A percentile compares a stretch with the other conserved stretches of the same genome.
Evolutionary conservation across 1,284 basidiomycete species (phyloP).

Genomic region (Trichosporon sp.): DNA sequence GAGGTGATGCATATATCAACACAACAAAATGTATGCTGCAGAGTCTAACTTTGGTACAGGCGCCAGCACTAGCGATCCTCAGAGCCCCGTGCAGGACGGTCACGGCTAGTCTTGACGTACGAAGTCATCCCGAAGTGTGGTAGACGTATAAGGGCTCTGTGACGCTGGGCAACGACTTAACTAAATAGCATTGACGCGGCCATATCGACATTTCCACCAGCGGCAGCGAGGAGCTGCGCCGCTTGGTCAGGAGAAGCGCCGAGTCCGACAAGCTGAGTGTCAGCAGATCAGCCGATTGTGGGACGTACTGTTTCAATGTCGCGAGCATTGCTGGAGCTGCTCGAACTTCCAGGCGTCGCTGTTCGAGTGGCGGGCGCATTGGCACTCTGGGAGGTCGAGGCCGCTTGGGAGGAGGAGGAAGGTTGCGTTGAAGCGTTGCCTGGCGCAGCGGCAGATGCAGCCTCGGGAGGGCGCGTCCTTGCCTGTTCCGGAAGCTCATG

Average conservation of each 20-base stretch:
- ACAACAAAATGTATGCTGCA: too few species aligned
- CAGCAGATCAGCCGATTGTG: not conserved
- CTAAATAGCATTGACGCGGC: conserved; percentile 83
- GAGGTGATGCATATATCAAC: too few species aligned
- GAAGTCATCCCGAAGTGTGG: too few species aligned
- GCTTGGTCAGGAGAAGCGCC: conserved; percentile 73
- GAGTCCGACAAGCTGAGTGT: conserved; percentile 46
- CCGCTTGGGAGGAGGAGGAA: not conserved
- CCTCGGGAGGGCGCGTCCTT: conserved; percentile 36
- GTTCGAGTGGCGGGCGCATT: not conserved
- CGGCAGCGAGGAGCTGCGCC: conserved; percentile 66
- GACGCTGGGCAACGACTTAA: conserved; percentile 6
- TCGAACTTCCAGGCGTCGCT: not conserved
- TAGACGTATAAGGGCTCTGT: not conserved
- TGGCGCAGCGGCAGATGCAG: not conserved
- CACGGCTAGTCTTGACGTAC: not conserved
- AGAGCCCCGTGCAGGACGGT: too few species aligned
- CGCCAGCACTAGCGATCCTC: too few species aligned
- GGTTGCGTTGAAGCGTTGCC: not conserved
- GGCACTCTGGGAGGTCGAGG: not conserved
- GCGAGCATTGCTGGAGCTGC: conserved; percentile 21
- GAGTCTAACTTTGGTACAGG: too few species aligned
- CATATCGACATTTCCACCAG: conserved; percentile 78
- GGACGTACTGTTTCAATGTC: conserved; percentile 31
- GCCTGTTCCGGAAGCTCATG: conserved; percentile 88